Base-by-base conservation (phyloP, 306 rosid genomes). In the Senna siamea region DNA sequence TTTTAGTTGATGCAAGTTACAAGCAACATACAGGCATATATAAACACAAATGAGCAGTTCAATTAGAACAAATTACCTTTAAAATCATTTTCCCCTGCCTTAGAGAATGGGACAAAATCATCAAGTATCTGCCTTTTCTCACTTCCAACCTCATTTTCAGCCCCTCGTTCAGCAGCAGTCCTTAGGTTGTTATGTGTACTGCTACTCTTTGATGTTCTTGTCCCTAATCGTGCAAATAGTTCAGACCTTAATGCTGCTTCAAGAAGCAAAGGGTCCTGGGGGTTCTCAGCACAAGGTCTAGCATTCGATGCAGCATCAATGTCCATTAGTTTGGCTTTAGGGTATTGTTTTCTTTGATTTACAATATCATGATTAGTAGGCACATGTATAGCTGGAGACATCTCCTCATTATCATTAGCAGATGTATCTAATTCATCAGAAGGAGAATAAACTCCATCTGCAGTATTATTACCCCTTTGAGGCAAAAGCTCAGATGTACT, bases 181-280 rank as follows among this genome's bases (percentile, higher is more conserved):
- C 79, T 87, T 34, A 67, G 68, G 80, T 66, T 76, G 69, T 79
- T 54, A 70, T 81, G 80, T 20, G 84, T 61, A 79, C 70, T 69
- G 69, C 68, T 44, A 44, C 70, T 70, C 77, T 87, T 82, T 17
- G 76, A 75, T 22, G 76, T 69, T 78, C 84, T 88, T 68, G 84
- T 68, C 53, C 89, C 90, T 37, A 89, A 72, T 67, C 84, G 86
- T 66, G 92, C 94, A 91, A 89, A 84, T 62, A 93, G 85, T 74
- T 90, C 80, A 44, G 96, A 88, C 86, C 98, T 89, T 74, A 93
- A 83, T 37, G 81, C 78, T 80, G 88, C 93, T 87, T 93, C 98
- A 48, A 93, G 96, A 80, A 82, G 91, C 82, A 91, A 81, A 69
- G 96, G 73, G 81, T 91, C 96, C 75, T 82, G 80, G 35, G 89